These are phyloP conservation scores for Aulographum hederae DNA, from an alignment of 2,329 filamentous ascomycete genomes.

Conservation along the genomic window DNA sequence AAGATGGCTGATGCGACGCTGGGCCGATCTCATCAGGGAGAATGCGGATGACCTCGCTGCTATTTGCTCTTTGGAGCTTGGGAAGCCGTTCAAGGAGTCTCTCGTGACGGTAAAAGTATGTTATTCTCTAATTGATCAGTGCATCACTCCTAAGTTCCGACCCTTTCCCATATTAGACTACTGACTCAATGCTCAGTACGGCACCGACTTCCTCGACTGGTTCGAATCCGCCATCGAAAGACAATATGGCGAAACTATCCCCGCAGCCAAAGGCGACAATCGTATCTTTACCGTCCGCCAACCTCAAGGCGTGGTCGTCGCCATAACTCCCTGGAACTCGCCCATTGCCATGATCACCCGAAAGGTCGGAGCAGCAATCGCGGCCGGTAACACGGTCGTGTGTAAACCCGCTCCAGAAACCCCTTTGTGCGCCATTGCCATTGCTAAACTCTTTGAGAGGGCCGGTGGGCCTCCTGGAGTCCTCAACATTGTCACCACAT, in stretches of 20 bases:
- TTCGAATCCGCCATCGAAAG: constrained; percentile 2
- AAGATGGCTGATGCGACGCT: constrained; percentile 6
- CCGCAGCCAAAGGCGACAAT: constrained; percentile 6
- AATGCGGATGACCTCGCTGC: constrained; percentile 7
- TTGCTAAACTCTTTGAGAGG: constrained; percentile 4
- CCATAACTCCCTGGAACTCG: constrained; percentile 6
- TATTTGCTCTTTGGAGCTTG: constrained; percentile 1
- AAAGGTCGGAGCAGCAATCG: constrained; percentile 3
- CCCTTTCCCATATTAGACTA: too few species aligned
- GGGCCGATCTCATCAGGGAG: constrained; percentile 8
- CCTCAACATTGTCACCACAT: constrained; percentile 7
- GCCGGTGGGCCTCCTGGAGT: constrained; percentile 4
- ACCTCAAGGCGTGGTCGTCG: constrained; percentile 20
- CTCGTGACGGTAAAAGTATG: background rate
- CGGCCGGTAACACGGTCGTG: constrained; percentile 6
- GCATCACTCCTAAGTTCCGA: too few species aligned
- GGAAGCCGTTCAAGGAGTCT: constrained; percentile 1
- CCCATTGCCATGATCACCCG: constrained; percentile 3
- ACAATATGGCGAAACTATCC: constrained; percentile 3
- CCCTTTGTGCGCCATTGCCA: constrained; percentile 1
- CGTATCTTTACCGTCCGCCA: constrained; percentile 8
- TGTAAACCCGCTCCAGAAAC: constrained; percentile 4
- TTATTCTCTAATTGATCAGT: too few species aligned
- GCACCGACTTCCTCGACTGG: constrained; percentile 3
- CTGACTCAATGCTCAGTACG: too few species aligned